Base-by-base conservation (phyloP, 805 yeast species). In the Barnettozyma pratensis region DNA sequence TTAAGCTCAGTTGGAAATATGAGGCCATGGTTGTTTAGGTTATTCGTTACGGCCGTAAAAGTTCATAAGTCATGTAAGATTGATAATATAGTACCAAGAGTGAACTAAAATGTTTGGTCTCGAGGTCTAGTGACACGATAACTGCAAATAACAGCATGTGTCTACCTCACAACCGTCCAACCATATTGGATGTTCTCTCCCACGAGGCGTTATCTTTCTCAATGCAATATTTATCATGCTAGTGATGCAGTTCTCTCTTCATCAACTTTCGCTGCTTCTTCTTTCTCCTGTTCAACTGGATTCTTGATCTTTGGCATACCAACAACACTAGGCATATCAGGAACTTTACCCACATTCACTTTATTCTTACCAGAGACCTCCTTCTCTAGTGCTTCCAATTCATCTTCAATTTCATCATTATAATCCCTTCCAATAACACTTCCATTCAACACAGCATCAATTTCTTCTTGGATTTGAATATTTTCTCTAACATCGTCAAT, bases 361-460 rank as follows among this genome's bases (percentile, higher is more conserved):
- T 37, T 28, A 2, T 26, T 38, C n/a, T 25, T 41, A 12, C 30
- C 30, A n/a, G 14, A 86, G 50, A 82, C 86, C 68, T 89, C 96
- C 66, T 86, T 90, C 67, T 90, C 89, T 59, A 90, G 73, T 48
- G 82, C 86, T 50, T 88, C 96, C 65, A 94, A 79, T 68, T 94
- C 99, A 57, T 91, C 97, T 59, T 91, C 94, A 64, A 92, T 80
- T 68, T 94, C 99, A 59, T 90, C 97, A 59, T 89, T 96, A 62
- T 87, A 57, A 42, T 66, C 58, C 19, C 57, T 56, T 4, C 70
- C 72, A 5, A 65, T 59, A 5, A 64, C 56, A n/a, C 69, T 63
- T 34, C 56, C 62, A 4, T 70, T 57, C 43, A 87, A 65, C 38
- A 77, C 63, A 35, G 77, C 80, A 52, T 81, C 76, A 6, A 86